Base-by-base conservation (phyloP, 805 yeast species). In the Wickerhamiella occidentalis region DNA sequence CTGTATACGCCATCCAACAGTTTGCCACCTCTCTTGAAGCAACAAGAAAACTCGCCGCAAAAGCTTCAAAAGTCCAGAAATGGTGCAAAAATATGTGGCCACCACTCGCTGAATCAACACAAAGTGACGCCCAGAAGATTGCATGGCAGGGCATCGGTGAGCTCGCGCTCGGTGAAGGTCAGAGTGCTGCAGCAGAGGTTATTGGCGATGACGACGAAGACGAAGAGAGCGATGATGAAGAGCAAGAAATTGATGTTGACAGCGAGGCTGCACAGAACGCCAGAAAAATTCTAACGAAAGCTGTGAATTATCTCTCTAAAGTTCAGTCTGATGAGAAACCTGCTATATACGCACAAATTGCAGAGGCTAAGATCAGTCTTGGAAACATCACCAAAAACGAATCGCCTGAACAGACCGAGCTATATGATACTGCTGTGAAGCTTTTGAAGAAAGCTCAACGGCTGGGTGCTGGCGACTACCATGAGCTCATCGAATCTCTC, bases 311-410 rank as follows among this genome's bases (percentile, higher is more conserved):
- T 58, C 68, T 87, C 49, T 64, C 69, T 49, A 65, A 69, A 49
- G 81, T 87, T 0, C 76, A 80, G 61, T 78, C 78, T 46, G 79
- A 77, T 17, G 84, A 80, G 42, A 85, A 82, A 37, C 94, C 94
- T 0, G 81, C 80, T 51, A 71, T 82, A 4, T 82, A 90, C 85
- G 94, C 80, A 11, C 76, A 78, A 59, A 73, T 83, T 42, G 95
- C 96, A 0, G 97, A 90, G 64, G 88, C 94, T 1, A 70, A 77
- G 58, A 85, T 90, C 30, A 76, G 82, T 13, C 67, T 84, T 56
- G 96, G 88, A 13, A 88, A 87, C 57, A 62, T 87, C 46, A 70
- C 74, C 52, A 84, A 80, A 7, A 67, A 76, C 22, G 86, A 81
- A 23, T 71, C 81, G 47, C 66, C 68, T 29, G 82, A 80, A 40